These are phyloP conservation scores for Cenchrus americanus DNA, from an alignment of 176 grass and related monocot species.

Conservation along the genomic window DNA sequence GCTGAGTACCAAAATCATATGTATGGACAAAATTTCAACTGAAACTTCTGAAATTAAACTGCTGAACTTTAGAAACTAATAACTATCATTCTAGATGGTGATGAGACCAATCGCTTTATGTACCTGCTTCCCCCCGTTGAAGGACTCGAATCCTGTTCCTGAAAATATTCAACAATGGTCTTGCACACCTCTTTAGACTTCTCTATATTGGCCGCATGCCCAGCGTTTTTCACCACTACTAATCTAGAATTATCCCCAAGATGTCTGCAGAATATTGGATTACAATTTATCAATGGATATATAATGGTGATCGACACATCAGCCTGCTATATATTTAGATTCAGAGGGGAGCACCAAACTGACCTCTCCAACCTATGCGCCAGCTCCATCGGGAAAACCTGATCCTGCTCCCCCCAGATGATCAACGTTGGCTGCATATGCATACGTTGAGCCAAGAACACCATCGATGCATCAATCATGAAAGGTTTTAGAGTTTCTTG, in stretches of 20 bases:
- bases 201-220: slow-evolving; percentile 89
- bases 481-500: neutral
- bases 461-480: neutral
- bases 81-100: neutral
- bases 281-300: neutral
- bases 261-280: slow-evolving; percentile 51
- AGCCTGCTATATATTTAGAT: neutral
- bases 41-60: neutral
- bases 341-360: neutral
- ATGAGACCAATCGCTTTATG: neutral
- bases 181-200: slow-evolving; percentile 68
- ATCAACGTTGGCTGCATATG: slow-evolving; percentile 77
- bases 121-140: slow-evolving; percentile 17
- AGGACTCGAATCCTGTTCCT: neutral
- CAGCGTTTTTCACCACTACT: slow-evolving; percentile 70
- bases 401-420: slow-evolving; percentile 84
- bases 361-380: slow-evolving; percentile 84
- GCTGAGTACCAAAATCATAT: neutral
- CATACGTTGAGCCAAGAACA: slow-evolving; percentile 3
- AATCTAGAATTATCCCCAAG: slow-evolving; percentile 66
- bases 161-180: slow-evolving; percentile 53
- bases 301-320: neutral
- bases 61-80: neutral
- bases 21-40: neutral
- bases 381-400: slow-evolving; percentile 86